phyloP scores from a whole-genome alignment of 352 stramenopile genomes.

The Thraustochytrium striatum region DNA sequence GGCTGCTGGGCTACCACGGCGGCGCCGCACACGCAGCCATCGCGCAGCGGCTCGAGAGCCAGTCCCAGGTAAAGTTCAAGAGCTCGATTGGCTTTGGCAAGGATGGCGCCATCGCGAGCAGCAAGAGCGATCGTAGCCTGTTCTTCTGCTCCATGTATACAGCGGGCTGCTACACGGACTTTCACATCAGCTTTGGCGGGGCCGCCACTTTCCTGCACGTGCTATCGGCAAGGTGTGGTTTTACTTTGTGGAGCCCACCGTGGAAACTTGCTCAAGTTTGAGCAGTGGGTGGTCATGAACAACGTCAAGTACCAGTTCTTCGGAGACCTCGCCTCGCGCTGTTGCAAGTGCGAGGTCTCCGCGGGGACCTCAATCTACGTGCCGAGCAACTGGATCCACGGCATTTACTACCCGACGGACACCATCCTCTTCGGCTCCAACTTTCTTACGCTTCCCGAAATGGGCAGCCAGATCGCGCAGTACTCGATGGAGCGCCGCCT shows the following conservation, averaged over 20 bases:
- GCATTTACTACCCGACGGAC: constrained; percentile 15
- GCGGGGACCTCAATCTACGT: constrained; percentile 6
- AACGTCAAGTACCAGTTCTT: constrained; percentile 41
- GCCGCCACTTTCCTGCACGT: constrained; percentile 19
- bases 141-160: constrained; percentile 44
- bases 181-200: constrained; percentile 1
- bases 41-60: background rate
- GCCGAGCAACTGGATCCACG: constrained; percentile 13
- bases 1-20: constrained; percentile 37
- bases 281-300: constrained; percentile 3
- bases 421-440: constrained; percentile 40
- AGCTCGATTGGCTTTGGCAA: constrained; percentile 19
- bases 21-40: background rate
- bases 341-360: background rate
- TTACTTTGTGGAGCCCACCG: constrained; percentile 26
- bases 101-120: background rate
- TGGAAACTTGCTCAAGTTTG: constrained; percentile 1
- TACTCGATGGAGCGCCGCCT: constrained; percentile 27
- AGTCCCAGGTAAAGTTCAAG: constrained; percentile 2
- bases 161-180: constrained; percentile 17
- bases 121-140: too few relatives aligned
- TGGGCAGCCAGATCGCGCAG: background rate
- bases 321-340: constrained; percentile 1
- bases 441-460: background rate
- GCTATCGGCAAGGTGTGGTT: constrained; percentile 25